Conservation (phyloP, 192 early-diverging fungal species). For the Backusella australiensis region DNA sequence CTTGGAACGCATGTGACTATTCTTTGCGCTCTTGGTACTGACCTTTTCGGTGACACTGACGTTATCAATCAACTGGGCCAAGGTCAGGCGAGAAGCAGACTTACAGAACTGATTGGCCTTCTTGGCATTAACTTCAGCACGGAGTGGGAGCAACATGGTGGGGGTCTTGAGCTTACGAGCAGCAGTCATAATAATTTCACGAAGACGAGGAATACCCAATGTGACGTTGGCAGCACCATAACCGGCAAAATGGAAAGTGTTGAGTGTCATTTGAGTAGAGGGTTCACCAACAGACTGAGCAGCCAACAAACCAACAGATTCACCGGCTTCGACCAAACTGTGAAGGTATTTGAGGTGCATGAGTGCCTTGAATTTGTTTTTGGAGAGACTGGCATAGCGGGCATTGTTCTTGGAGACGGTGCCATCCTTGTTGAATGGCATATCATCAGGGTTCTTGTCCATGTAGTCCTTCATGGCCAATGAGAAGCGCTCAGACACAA, state of each 20-base stretch:
- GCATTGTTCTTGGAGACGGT: conserved; percentile 52
- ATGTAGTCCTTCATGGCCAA: conserved; percentile 82
- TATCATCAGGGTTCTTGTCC: conserved; percentile 74
- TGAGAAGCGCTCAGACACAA: conserved; percentile 86
- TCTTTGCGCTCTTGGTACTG: conserved; percentile 45
- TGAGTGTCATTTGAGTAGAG: conserved; percentile 99
- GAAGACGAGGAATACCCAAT: conserved; percentile 98
- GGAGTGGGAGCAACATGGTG: conserved; percentile 86
- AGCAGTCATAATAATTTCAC: conserved; percentile 99
- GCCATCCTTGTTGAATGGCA: conserved; percentile 52
- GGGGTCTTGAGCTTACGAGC: conserved; percentile 89
- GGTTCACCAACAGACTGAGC: conserved; percentile 99
- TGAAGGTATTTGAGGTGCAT: conserved; percentile 96
- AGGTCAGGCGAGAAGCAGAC: conserved; percentile 68
- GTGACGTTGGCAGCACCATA: conserved; percentile 99
- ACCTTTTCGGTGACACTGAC: conserved; percentile 82
- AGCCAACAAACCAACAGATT: conserved; percentile 95
- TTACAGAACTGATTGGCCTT: conserved; percentile 65
- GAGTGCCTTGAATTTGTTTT: conserved; percentile 81
- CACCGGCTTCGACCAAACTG: conserved; percentile 93
- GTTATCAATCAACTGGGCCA: conserved; percentile 84
- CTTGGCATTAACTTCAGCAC: conserved; percentile 60
- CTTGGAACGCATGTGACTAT: conserved; percentile 60
- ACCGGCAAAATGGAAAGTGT: conserved; percentile 99
- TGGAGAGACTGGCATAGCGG: conserved; percentile 53